Percentiles rank a stretch among this genome's conserved stretches.
phyloP scores from a whole-genome alignment of 2,329 filamentous ascomycete species.

The Metarhizium sp. region DNA sequence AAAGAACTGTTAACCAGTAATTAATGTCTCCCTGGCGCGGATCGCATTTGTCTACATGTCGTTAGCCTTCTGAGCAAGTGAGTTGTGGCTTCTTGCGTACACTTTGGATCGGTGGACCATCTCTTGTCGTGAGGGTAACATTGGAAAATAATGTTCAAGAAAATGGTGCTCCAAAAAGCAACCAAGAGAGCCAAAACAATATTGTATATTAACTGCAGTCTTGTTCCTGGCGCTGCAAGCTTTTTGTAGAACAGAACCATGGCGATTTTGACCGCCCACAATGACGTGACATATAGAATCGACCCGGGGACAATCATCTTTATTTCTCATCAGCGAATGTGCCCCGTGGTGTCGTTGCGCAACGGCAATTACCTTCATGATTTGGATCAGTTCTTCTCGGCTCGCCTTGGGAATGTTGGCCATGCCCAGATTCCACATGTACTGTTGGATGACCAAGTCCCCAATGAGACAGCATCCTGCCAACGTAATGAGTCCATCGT shows the following conservation, averaged over 20 bases:
- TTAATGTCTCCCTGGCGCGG: not conserved
- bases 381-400: slow-evolving; percentile 14
- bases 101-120: slow-evolving; percentile 18
- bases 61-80: not conserved
- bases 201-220: slow-evolving; percentile 27
- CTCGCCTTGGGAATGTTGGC: slow-evolving; percentile 13
- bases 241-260: slow-evolving; percentile 31
- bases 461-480: not conserved
- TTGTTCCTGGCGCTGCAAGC: slow-evolving; percentile 25
- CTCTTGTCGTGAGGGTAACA: slow-evolving; percentile 24
- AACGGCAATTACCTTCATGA: slow-evolving; percentile 11
- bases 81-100: slow-evolving; percentile 4
- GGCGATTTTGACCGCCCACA: slow-evolving; percentile 31
- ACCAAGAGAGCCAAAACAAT: slow-evolving; percentile 20
- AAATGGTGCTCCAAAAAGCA: slow-evolving; percentile 21
- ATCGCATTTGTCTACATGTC: not conserved
- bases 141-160: slow-evolving; percentile 29
- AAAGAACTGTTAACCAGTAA: not conserved
- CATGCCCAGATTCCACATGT: slow-evolving; percentile 11
- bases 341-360: not conserved
- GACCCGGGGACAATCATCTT: slow-evolving; percentile 31
- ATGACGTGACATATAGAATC: slow-evolving; percentile 27
- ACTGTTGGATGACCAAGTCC: not conserved
- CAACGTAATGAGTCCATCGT: not conserved
- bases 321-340: not conserved